phyloP scores from a whole-genome alignment of 495 filamentous ascomycete genomes.

The Lindgomyces ingoldianus region DNA sequence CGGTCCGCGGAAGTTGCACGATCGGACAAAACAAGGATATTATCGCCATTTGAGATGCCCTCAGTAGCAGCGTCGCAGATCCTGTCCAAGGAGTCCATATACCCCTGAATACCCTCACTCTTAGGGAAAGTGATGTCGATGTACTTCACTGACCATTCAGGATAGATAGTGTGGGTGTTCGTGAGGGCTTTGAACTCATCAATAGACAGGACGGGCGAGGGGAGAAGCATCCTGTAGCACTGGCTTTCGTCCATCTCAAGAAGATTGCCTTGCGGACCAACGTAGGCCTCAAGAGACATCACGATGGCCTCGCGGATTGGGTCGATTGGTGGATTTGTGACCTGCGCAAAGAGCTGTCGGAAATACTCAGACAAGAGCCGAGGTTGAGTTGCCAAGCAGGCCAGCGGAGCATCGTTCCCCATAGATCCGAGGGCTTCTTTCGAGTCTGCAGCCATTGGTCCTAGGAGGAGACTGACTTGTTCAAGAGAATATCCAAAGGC shows the following conservation, averaged over 20 bases:
- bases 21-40: conserved; percentile 88
- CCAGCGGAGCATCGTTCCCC: conserved; percentile 97
- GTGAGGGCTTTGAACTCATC: conserved; percentile 88
- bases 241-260: conserved; percentile 92
- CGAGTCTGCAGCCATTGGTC: conserved; percentile 96
- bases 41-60: conserved; percentile 81
- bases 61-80: conserved; percentile 87
- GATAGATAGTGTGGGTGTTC: conserved; percentile 72
- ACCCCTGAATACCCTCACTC: conserved; percentile 78
- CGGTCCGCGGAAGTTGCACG: conserved; percentile 81
- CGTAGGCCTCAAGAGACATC: conserved; percentile 98
- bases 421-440: conserved; percentile 99
- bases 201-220: conserved; percentile 88
- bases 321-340: conserved; percentile 98
- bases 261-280: conserved; percentile 95
- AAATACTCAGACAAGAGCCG: conserved; percentile 97
- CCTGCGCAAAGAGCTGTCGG: conserved; percentile 97
- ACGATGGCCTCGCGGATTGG: conserved; percentile 98
- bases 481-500: conserved; percentile 97
- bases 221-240: conserved; percentile 81
- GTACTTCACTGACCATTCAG: conserved; percentile 85
- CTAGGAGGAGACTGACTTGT: conserved; percentile 90
- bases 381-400: conserved; percentile 85
- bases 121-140: conserved; percentile 98
- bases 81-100: conserved; percentile 82